These are phyloP conservation scores for Aquilaria agallochum DNA, from an alignment of 441 rosid genomes.

Conservation along the genomic window DNA sequence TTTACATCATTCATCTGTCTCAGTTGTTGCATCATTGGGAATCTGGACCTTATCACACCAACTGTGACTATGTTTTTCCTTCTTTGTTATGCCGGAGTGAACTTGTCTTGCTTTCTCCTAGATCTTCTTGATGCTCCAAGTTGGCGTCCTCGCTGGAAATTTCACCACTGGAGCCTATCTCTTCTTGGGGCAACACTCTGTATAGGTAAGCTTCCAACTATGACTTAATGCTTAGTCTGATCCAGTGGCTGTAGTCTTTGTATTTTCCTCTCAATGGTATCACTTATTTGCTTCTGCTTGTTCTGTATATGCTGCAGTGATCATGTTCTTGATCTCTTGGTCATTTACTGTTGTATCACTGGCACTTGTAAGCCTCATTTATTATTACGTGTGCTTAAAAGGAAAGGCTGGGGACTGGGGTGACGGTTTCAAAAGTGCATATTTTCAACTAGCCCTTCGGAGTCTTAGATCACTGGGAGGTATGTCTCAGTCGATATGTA, in stretches of 20 bases:
- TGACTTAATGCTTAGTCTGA: no score
- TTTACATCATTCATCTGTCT: slow-evolving; percentile 89
- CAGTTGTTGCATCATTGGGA: slow-evolving; percentile 93
- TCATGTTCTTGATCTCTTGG: slow-evolving; percentile 99
- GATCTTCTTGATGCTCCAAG: slow-evolving; percentile 99
- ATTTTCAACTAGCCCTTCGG: slow-evolving; percentile 97
- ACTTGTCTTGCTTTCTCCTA: slow-evolving; percentile 97
- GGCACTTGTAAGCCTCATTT: slow-evolving; percentile 96
- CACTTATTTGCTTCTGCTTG: slow-evolving; percentile 12
- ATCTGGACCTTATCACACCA: slow-evolving; percentile 97
- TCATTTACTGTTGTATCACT: slow-evolving; percentile 85
- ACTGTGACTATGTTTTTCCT: slow-evolving; percentile 97
- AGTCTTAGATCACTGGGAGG: slow-evolving; percentile 99
- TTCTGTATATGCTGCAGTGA: slow-evolving; percentile 61
- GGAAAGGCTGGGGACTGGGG: slow-evolving; percentile 99
- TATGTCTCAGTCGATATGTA: slow-evolving; percentile 35
- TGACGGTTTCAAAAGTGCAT: slow-evolving; percentile 99
- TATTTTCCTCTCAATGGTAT: not conserved
- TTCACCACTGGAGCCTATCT: slow-evolving; percentile 99
- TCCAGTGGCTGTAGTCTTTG: no score
- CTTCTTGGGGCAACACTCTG: slow-evolving; percentile 93
- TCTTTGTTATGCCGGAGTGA: slow-evolving; percentile 93
- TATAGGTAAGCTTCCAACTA: slow-evolving; percentile 52
- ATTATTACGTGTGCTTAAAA: slow-evolving; percentile 93
- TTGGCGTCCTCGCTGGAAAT: slow-evolving; percentile 99